Base-by-base conservation (phyloP, 495 filamentous ascomycete species). In the Xylaria flabelliformis region DNA sequence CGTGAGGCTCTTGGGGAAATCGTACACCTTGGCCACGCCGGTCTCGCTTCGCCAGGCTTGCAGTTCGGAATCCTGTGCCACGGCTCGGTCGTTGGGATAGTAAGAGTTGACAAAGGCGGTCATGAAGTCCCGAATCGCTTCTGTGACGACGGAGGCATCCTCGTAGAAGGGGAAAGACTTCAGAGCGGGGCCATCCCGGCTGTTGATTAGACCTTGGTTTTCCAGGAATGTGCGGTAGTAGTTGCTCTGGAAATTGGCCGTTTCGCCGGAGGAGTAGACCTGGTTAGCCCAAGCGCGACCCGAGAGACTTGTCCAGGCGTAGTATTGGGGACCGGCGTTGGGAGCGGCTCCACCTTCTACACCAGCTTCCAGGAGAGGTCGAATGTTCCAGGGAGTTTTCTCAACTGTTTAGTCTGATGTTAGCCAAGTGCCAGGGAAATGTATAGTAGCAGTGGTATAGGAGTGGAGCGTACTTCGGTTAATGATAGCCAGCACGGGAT, bases 141-240 rank as follows among this genome's bases (percentile, higher is more conserved):
- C 66, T 17, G 72, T 24, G 51, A 82, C 76, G 9, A 65, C 70
- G 17, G 63, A 68, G n/a, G 72, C 81, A 68, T 84, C 81, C 34
- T 84, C 77, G 55, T 74, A 78, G 73, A 81, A 83, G 9, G 80
- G 82, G 62, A 82, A 81, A 51, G 67, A 21, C 59, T 78, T 77
- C 13, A 83, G 65, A 26, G 67, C 24, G 7, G 80, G 77, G 8
- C 80, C 81, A 50, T 70, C 71, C 44, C 51, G 53, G 59, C 61
- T 72, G 61, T 83, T 72, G 34, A 82, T 72, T 6, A 83, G 69
- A 21, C 81, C 81, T 19, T 80, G 76, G 39, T 17, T 58, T 39
- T 70, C 71, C 5, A 83, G 71, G 50, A 79, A 73, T 3, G 55
- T 74, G n/a, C 75, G 32, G 71, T 82, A 77, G 70, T 83, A 83